phyloP scores from a whole-genome alignment of 2,329 filamentous ascomycete species.

The Emydomyces testavorans region DNA sequence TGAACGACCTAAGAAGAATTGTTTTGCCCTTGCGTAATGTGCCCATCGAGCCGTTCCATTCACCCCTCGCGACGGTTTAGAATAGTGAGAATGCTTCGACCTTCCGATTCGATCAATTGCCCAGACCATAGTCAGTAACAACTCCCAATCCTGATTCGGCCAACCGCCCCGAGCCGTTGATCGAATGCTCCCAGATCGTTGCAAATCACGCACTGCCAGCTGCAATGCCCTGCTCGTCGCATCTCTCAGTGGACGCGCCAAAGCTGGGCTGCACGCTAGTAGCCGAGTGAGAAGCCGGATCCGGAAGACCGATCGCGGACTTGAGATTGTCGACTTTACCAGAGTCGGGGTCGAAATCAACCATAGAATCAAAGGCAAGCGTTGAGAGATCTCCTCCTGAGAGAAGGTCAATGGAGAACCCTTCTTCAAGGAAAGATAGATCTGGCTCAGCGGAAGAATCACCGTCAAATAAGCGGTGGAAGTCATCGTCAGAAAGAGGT shows the following conservation, averaged over 20 bases:
- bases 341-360: conserved; percentile 44
- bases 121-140: conserved; percentile 37
- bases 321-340: conserved; percentile 34
- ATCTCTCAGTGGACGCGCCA: conserved; percentile 44
- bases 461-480: conserved; percentile 49
- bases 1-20: conserved; percentile 11
- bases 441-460: conserved; percentile 58
- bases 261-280: conserved; percentile 43
- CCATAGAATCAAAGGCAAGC: conserved; percentile 45
- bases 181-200: conserved; percentile 26
- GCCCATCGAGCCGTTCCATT: conserved; percentile 3
- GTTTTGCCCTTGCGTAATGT: conserved; percentile 10
- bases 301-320: conserved; percentile 39
- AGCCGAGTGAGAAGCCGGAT: conserved; percentile 41
- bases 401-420: conserved; percentile 61
- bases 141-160: conserved; percentile 33
- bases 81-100: conserved; percentile 27
- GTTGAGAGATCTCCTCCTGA: conserved; percentile 38
- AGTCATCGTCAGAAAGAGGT: conserved; percentile 58
- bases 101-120: conserved; percentile 34
- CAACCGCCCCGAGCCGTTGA: conserved; percentile 25
- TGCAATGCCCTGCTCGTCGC: conserved; percentile 45
- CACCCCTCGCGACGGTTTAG: conserved; percentile 25
- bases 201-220: conserved; percentile 37
- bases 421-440: conserved; percentile 65